Evolutionary conservation across 2,329 filamentous ascomycete genomes (phyloP).

Genomic region (Aulographum hederae): DNA sequence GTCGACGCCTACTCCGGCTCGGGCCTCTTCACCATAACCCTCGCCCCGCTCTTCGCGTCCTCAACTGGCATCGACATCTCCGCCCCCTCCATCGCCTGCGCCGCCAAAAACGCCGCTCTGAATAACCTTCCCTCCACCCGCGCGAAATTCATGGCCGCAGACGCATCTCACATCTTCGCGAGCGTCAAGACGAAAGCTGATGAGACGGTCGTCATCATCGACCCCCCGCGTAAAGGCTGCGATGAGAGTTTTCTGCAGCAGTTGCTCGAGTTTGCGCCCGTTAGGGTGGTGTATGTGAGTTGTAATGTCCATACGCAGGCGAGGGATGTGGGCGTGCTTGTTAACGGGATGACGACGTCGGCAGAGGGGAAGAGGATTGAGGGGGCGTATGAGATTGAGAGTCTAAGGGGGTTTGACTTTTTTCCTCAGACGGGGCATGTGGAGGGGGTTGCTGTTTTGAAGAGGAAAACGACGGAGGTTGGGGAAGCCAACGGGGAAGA

Average conservation of each 20-base stretch:
- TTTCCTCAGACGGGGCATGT: constrained; percentile 73
- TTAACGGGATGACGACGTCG: constrained; percentile 41
- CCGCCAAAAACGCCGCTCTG: constrained; percentile 56
- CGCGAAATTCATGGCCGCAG: constrained; percentile 74
- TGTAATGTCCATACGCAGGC: constrained; percentile 98
- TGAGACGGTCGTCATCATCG: constrained; percentile 84
- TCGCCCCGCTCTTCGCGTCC: constrained; percentile 61
- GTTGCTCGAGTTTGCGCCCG: constrained; percentile 58
- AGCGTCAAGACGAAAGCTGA: constrained; percentile 54
- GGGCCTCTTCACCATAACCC: constrained; percentile 89
- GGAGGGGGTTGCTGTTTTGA: constrained; percentile 43
- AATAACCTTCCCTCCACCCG: constrained; percentile 52
- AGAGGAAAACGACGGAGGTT: no score
- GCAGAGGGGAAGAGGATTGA: constrained; percentile 19
- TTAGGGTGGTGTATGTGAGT: constrained; percentile 78
- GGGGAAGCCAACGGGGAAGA: no score
- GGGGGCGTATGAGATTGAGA: constrained; percentile 65
- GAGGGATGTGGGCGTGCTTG: constrained; percentile 73
- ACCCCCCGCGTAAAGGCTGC: constrained; percentile 92
- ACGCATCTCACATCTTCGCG: constrained; percentile 69
- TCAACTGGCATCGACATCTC: constrained; percentile 86
- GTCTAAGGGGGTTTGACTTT: constrained; percentile 83
- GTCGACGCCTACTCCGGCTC: constrained; percentile 97
- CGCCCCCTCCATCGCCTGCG: constrained; percentile 56
- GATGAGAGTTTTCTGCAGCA: constrained; percentile 71